A percentile compares a stretch with the other conserved stretches of the same genome.
Conservation (phyloP, 805 yeast genomes). For the Metschnikowia cerradonensis region DNA sequence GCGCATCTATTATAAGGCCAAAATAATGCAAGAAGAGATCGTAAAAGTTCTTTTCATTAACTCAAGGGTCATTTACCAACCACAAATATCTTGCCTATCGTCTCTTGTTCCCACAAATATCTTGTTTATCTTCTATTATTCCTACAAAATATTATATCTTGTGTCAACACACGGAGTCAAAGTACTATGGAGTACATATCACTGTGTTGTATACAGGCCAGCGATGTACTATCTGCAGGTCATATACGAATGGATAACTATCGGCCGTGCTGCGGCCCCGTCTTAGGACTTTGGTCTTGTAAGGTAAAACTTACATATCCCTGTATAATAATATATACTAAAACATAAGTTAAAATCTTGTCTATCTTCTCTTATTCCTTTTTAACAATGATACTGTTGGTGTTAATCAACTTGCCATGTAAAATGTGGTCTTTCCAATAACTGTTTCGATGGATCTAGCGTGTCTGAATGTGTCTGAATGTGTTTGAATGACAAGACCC, state of each 20-base stretch:
- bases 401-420: constrained; percentile 95
- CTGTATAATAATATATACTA: too few species aligned
- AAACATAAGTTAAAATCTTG: too few species aligned
- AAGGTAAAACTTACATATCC: too few species aligned
- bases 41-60: constrained; percentile 85
- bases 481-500: constrained; percentile 35
- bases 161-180: too few species aligned
- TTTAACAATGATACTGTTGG: constrained; percentile 94
- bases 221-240: too few species aligned
- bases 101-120: constrained; percentile 94
- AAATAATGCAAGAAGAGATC: constrained; percentile 81
- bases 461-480: constrained; percentile 65
- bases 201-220: too few species aligned
- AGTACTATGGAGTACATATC: too few species aligned
- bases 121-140: constrained; percentile 33
- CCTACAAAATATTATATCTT: too few species aligned
- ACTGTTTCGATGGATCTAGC: constrained; percentile 84
- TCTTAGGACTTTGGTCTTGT: too few species aligned
- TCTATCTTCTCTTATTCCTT: constrained; percentile 97
- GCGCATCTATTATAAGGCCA: constrained; percentile 92
- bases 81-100: constrained; percentile 90
- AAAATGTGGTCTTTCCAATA: constrained; percentile 77
- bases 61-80: constrained; percentile 95
- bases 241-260: too few species aligned
- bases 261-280: too few species aligned